Percentiles rank a stretch among this genome's conserved stretches.
These are phyloP conservation scores for Solanum chacoense DNA, from an alignment of 305 asterid species.

Conservation along the genomic window DNA sequence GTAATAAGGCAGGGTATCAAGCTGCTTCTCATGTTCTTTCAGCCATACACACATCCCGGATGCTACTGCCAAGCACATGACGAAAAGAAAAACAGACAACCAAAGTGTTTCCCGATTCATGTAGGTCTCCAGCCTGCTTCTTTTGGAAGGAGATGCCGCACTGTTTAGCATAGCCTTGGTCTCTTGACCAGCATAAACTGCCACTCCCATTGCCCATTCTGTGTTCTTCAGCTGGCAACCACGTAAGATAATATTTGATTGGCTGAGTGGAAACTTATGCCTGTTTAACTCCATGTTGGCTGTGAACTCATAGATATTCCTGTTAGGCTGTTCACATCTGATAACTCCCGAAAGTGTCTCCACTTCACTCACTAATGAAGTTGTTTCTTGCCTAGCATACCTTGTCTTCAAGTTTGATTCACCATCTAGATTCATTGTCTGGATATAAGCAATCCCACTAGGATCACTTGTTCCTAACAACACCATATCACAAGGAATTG, in stretches of 20 bases:
- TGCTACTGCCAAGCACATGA: slow-evolving; percentile 85
- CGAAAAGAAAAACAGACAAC: slow-evolving; percentile 77
- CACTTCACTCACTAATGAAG: slow-evolving; percentile 52
- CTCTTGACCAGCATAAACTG: slow-evolving; percentile 95
- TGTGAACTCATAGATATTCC: slow-evolving; percentile 92
- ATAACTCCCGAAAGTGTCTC: slow-evolving; percentile 52
- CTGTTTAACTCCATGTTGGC: slow-evolving; percentile 82
- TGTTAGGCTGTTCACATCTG: slow-evolving; percentile 93
- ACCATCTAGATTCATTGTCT: slow-evolving; percentile 97
- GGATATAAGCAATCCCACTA: slow-evolving; percentile 93
- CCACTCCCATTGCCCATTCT: slow-evolving; percentile 90
- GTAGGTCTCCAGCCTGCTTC: slow-evolving; percentile 91
- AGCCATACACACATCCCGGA: slow-evolving; percentile 91
- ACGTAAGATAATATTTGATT: slow-evolving; percentile 86
- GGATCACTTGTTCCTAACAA: slow-evolving; percentile 90
- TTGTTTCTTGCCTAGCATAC: slow-evolving; percentile 98
- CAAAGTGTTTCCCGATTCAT: slow-evolving; percentile 95
- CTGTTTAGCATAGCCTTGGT: slow-evolving; percentile 99
- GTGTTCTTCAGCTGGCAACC: slow-evolving; percentile 99
- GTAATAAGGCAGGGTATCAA: slow-evolving; percentile 81
- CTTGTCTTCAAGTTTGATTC: slow-evolving; percentile 97
- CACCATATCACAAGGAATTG: slow-evolving; percentile 93
- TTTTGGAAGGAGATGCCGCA: slow-evolving; percentile 78
- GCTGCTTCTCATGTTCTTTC: slow-evolving; percentile 47
- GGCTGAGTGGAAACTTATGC: slow-evolving; percentile 68